Conservation (phyloP, 2,329 filamentous ascomycete genomes). For the Paecilomyces variotii region DNA sequence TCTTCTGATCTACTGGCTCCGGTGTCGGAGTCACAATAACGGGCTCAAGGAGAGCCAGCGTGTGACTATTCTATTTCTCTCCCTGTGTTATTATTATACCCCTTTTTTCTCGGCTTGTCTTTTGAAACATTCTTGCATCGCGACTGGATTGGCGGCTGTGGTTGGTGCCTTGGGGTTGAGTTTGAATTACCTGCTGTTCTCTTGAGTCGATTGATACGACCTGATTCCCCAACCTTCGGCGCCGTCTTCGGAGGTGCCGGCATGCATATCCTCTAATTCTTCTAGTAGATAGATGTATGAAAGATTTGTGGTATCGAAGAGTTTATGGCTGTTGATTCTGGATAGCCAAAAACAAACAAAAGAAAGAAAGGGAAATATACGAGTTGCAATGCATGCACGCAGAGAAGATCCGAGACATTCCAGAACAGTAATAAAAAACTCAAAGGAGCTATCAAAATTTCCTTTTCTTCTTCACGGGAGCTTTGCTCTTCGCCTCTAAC, state of each 20-base stretch:
- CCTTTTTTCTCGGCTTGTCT: not conserved
- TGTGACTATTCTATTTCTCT: not conserved
- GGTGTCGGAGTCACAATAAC: not conserved
- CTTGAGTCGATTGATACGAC: not conserved
- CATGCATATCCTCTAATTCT: not conserved
- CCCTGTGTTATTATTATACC: not conserved
- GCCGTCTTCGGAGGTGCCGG: not conserved
- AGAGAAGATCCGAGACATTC: no score
- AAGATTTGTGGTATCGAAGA: not conserved
- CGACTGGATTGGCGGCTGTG: not conserved
- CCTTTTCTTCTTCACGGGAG: conserved; percentile 49
- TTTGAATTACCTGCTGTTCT: not conserved
- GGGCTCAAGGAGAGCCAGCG: not conserved
- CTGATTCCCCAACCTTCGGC: conserved; percentile 3
- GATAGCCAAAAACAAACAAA: no score
- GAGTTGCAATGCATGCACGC: no score
- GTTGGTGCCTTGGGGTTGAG: not conserved
- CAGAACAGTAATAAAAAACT: not conserved
- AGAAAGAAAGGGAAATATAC: no score
- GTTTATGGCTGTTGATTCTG: not conserved
- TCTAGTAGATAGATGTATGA: not conserved
- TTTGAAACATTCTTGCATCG: not conserved
- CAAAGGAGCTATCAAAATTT: conserved; percentile 38
- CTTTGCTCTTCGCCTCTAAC: conserved; percentile 44
- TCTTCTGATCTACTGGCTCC: not conserved